Evolutionary conservation across 2,329 filamentous ascomycete genomes (phyloP).

Genomic region (Xylariaceae sp.): DNA sequence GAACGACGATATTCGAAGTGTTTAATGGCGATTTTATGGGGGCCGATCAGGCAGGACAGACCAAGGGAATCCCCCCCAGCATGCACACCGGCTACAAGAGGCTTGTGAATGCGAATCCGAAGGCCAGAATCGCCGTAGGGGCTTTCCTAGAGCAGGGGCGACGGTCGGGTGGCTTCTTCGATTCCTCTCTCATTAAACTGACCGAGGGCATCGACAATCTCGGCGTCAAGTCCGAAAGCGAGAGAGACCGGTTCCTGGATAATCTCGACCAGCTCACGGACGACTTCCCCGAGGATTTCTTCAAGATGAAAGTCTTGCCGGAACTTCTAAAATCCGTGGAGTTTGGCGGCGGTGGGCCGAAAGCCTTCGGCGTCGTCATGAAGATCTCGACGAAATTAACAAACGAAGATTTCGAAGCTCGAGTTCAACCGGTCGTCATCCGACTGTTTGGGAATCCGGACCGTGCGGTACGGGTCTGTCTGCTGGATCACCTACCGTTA

Average conservation of each 20-base stretch:
- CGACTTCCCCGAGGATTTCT: slow-evolving; percentile 96
- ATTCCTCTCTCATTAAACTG: slow-evolving; percentile 87
- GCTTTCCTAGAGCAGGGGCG: slow-evolving; percentile 90
- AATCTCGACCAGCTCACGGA: slow-evolving; percentile 86
- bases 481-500: slow-evolving; percentile 82
- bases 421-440: slow-evolving; percentile 83
- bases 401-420: slow-evolving; percentile 84
- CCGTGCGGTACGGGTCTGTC: slow-evolving; percentile 84
- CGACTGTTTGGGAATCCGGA: slow-evolving; percentile 90
- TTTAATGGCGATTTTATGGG: slow-evolving; percentile 85
- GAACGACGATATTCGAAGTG: slow-evolving; percentile 81
- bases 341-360: slow-evolving; percentile 92
- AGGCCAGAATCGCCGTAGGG: slow-evolving; percentile 78
- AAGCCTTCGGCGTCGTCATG: slow-evolving; percentile 84
- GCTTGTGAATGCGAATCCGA: slow-evolving; percentile 85
- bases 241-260: slow-evolving; percentile 84
- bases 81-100: slow-evolving; percentile 94
- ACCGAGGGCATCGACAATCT: slow-evolving; percentile 92
- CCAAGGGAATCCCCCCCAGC: slow-evolving; percentile 79
- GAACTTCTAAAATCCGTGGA: slow-evolving; percentile 99
- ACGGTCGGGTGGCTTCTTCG: slow-evolving; percentile 83
- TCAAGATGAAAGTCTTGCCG: slow-evolving; percentile 94
- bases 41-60: slow-evolving; percentile 79
- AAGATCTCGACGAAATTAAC: slow-evolving; percentile 88
- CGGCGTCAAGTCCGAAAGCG: slow-evolving; percentile 81